Percentiles rank a stretch among this genome's conserved stretches.
Conservation (phyloP, 306 rosid genomes). For the Fragaria ananassa region DNA sequence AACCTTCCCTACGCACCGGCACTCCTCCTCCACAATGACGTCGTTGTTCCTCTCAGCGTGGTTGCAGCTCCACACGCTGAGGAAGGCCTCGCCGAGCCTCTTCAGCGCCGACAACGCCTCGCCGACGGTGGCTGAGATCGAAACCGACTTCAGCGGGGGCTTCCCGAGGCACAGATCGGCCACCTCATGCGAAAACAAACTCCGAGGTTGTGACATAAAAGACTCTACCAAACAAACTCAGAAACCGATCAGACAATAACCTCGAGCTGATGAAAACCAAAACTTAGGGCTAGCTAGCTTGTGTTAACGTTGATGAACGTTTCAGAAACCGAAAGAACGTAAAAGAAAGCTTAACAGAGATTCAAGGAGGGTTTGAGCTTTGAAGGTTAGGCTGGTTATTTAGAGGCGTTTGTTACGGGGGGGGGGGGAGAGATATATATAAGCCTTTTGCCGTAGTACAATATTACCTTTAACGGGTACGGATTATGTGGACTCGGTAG, state of each 20-base stretch:
- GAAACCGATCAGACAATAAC: neutral
- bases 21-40: conserved; percentile 11
- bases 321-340: too few species aligned
- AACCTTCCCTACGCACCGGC: conserved; percentile 63
- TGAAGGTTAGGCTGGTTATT: too few species aligned
- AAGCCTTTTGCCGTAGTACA: neutral
- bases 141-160: conserved; percentile 61
- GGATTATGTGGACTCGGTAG: neutral
- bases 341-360: too few species aligned
- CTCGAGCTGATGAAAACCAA: too few species aligned
- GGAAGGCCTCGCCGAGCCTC: conserved; percentile 32
- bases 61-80: conserved; percentile 74
- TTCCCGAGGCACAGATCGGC: conserved; percentile 87
- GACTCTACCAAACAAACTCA: neutral
- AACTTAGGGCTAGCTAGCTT: too few species aligned
- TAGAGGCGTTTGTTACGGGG: too few species aligned
- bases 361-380: too few species aligned
- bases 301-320: too few species aligned
- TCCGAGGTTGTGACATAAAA: conserved; percentile 69
- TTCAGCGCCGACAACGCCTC: conserved; percentile 59
- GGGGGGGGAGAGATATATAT: too few species aligned
- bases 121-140: conserved; percentile 50
- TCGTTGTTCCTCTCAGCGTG: conserved; percentile 29
- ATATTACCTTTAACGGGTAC: neutral
- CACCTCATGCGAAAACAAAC: conserved; percentile 43